A percentile compares a stretch with the other conserved stretches of the same genome.
These are phyloP conservation scores for Penstemon barbatus DNA, from an alignment of 257 asterid genomes.

Conservation along the genomic window DNA sequence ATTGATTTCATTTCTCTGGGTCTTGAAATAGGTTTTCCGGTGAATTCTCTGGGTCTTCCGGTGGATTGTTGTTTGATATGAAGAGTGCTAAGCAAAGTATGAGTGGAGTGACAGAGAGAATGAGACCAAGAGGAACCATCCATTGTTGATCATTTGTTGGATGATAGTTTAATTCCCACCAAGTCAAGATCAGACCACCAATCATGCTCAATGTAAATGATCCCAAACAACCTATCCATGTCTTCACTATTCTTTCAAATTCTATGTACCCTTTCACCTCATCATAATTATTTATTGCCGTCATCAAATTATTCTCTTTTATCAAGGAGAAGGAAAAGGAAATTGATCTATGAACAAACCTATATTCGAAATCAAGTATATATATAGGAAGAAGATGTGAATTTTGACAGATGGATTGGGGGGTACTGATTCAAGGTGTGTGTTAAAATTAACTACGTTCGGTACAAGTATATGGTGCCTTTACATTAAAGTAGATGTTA, in stretches of 20 bases:
- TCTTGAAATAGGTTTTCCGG: background rate
- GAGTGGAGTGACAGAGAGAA: conserved; percentile 43
- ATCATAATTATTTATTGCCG: no score
- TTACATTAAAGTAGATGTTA: conserved; percentile 29
- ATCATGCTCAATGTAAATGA: conserved; percentile 37
- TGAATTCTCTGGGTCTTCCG: background rate
- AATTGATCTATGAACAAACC: no score
- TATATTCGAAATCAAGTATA: no score
- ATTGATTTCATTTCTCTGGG: conserved; percentile 16
- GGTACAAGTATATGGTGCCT: conserved; percentile 27
- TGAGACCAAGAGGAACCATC: conserved; percentile 64
- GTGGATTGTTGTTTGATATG: conserved; percentile 29
- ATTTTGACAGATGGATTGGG: no score
- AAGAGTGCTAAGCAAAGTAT: conserved; percentile 31
- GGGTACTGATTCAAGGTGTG: background rate
- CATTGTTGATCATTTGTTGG: conserved; percentile 43
- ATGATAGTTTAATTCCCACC: conserved; percentile 48
- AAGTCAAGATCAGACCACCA: conserved; percentile 41
- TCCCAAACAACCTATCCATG: conserved; percentile 35
- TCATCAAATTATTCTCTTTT: no score
- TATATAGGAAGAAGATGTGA: no score
- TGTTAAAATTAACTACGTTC: background rate
- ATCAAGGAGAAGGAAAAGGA: no score
- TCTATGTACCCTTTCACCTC: conserved; percentile 14
- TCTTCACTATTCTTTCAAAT: conserved; percentile 8